Evolutionary conservation across 768 basidiomycete genomes (phyloP), one percentile per base, ranked within the genome.

Genomic region (Sarcodon sp.): DNA sequence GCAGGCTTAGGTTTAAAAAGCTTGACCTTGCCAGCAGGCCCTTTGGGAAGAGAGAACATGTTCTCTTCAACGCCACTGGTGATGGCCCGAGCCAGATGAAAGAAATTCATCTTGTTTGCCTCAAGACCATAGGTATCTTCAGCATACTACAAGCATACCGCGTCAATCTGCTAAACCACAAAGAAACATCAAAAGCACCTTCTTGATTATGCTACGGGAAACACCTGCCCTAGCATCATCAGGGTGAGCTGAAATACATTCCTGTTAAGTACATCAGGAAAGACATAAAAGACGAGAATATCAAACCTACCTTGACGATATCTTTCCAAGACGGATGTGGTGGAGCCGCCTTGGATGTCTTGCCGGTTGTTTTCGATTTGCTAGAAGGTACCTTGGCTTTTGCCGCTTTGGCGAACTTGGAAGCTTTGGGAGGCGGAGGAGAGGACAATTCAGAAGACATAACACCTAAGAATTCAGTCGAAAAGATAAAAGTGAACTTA

Each of bases 171-270:
- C 6, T 36, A 43, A 11, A 43, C 47, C 15, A 48, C 46, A 18
- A 7, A 15, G 4, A 3, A 18, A n/a, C 15, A 45, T 44, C 18
- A 6, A 32, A 54, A 59, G 18, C 35, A 59, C 65, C 62, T 66
- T 66, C 79, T 92, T 93, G 65, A 92, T 83, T 6, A 72, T 72
- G 16, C 69, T 66, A 44, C 90, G 75, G 11, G 87, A 90, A 35
- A 88, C 88, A 51, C 87, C 88, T 47, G 66, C 55, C 43, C 83
- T 79, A 27, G 71, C 68, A 35, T 85, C 83, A 37, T 81, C 80
- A 54, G 75, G 76, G 60, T 80, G 68, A 33, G 65, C 69, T 48
- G 66, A 59, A 61, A 92, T 84, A 58, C 83, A 85, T 64, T 87
- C 86, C 87, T 89, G 52, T 21, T 44, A 32, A 43, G 10, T 49